These are phyloP conservation scores for Parmelia sp. DNA, from an alignment of 495 filamentous ascomycete genomes.

Conservation along the genomic window DNA sequence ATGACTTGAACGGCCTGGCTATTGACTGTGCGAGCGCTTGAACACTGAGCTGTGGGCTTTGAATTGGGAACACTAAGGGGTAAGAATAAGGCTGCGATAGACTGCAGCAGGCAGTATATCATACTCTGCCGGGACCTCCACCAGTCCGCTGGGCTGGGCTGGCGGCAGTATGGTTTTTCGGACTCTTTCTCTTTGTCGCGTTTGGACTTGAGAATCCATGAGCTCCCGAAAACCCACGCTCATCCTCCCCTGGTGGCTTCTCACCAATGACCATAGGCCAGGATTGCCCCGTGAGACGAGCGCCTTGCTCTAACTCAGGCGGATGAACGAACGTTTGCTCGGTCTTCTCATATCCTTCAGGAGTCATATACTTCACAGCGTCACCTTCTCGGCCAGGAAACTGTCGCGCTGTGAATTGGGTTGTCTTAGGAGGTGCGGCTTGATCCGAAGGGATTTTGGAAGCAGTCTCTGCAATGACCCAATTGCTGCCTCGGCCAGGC, in stretches of 20 bases:
- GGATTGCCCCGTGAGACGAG: conserved; percentile 31
- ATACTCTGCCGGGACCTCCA: not conserved
- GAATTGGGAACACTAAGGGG: not conserved
- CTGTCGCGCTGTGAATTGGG: conserved; percentile 24
- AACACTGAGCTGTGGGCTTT: not conserved
- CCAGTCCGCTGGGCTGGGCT: conserved; percentile 6
- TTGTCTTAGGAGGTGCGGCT: conserved; percentile 32
- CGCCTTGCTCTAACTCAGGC: conserved; percentile 31
- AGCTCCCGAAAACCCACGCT: not conserved
- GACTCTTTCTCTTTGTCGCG: conserved; percentile 9
- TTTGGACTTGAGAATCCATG: conserved; percentile 5
- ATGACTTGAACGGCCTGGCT: too few relatives aligned
- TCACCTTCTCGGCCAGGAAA: conserved; percentile 27
- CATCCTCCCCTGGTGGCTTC: not conserved
- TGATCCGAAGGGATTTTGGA: conserved; percentile 35
- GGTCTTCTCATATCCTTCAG: conserved; percentile 34
- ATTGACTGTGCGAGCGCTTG: not conserved
- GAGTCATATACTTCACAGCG: conserved; percentile 25
- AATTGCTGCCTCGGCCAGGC: conserved; percentile 28
- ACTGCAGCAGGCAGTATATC: not conserved
- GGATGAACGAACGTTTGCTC: conserved; percentile 37
- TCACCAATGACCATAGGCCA: conserved; percentile 29
- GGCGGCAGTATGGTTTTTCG: not conserved
- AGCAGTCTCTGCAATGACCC: conserved; percentile 31
- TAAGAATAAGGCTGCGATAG: not conserved